Percentiles rank a stretch among this genome's conserved stretches.
phyloP scores from a whole-genome alignment of 176 grass and related monocot genomes.

The Bromus sterilis region DNA sequence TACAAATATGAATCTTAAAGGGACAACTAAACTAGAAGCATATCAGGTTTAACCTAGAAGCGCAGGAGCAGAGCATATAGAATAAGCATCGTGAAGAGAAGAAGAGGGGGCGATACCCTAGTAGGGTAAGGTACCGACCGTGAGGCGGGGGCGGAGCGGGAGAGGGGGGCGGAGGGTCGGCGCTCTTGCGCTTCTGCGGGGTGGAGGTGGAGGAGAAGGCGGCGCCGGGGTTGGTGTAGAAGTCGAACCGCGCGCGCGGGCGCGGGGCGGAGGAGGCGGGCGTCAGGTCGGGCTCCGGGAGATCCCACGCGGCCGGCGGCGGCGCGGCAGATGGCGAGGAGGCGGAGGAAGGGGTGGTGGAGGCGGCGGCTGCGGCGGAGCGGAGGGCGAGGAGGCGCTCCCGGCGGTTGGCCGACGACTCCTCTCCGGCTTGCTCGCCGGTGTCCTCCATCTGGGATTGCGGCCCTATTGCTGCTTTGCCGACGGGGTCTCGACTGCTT shows the following conservation, averaged over 20 bases:
- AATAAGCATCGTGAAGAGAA: background rate
- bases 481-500: background rate
- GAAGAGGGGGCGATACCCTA: background rate
- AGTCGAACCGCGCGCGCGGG: conserved; percentile 20
- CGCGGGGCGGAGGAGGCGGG: background rate
- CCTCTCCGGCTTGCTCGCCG: conserved; percentile 17
- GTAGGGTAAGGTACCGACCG: conserved; percentile 6
- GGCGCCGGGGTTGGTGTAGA: conserved; percentile 52
- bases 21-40: background rate
- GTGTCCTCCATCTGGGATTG: conserved; percentile 28
- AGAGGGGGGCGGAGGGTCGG: background rate
- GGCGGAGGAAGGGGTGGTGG: background rate
- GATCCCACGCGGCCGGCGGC: background rate
- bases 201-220: conserved; percentile 36
- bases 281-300: conserved; percentile 23
- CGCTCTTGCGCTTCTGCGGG: conserved; percentile 24
- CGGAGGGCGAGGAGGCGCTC: conserved; percentile 45
- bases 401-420: conserved; percentile 25
- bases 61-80: background rate
- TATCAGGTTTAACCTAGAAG: background rate
- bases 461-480: background rate
- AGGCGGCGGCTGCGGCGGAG: background rate
- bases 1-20: background rate
- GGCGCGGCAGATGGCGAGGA: background rate
- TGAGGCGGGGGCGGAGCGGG: conserved; percentile 13